Evolutionary conservation across 2,329 filamentous ascomycete species (phyloP), one percentile per base, ranked within the genome.

Genomic region (Diaporthe eres): DNA sequence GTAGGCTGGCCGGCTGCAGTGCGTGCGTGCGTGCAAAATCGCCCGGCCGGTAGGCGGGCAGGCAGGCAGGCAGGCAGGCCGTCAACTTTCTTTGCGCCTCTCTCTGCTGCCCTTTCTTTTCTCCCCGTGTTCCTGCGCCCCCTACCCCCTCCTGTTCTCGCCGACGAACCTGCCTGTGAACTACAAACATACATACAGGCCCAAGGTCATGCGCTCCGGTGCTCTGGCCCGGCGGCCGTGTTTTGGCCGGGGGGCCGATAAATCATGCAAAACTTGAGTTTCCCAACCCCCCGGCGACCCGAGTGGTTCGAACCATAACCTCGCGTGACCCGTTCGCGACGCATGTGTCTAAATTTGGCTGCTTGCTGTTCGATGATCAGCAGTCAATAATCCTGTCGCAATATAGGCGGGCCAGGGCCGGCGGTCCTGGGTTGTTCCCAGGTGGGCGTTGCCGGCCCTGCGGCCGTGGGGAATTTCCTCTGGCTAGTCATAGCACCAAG

Each of bases 1-100:
- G 75, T 47, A 67, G 65, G 75, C 72, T 71, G 57, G 65, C 72
- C 39, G 75, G 65, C 72, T 60, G 75, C 75, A 53, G 57, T 76
- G 75, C 75, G 70, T 63, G 58, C 58, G 15, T 34, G 55, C 55
- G 44, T 51, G 63, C 63, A 6, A 60, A 74, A 74, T 67, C 34
- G 65, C 75, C 75, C 75, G 72, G 75, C 72, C 72, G 72, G 51
- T 60, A 74, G 57, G 51, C 25, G 57, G 51, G 57, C 55, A n/a
- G 31, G 28, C 55, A 34, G 53, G 60, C 61, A 25, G 61, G 61
- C 42, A 65, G 42, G 42, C 25, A n/a, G 61, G 37, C 37, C 58
- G 37, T 49, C 34, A 9, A 3, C 42, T 13, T 5, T 9, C 31
- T 17, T 25, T 39, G 15, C 19, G 39, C 39, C 25, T 5, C 28